Conservation (phyloP, 2,329 filamentous ascomycete genomes). For the Lecanicillium sp. region DNA sequence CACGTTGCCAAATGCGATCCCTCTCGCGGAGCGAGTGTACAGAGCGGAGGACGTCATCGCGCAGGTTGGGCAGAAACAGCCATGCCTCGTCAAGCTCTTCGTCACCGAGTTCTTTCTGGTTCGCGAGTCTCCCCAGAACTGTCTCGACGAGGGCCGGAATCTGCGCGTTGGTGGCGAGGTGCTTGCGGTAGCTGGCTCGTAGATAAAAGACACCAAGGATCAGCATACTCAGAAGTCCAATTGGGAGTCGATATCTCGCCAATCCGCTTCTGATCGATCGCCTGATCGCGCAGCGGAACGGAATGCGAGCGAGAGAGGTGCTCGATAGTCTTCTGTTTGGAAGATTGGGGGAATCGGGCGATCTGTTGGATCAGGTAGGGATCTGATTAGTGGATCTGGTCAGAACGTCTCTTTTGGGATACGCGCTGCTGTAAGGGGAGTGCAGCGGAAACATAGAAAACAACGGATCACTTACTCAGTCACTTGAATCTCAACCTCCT, state of each 20-base stretch:
- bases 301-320: constrained; percentile 85
- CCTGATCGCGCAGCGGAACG: constrained; percentile 75
- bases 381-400: constrained; percentile 79
- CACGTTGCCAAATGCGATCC: constrained; percentile 77
- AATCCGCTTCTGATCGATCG: constrained; percentile 71
- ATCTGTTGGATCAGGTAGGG: constrained; percentile 66
- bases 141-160: constrained; percentile 79
- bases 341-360: constrained; percentile 57
- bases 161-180: constrained; percentile 59
- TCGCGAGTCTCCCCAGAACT: constrained; percentile 77
- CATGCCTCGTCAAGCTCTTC: constrained; percentile 64
- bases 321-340: constrained; percentile 63
- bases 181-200: constrained; percentile 56
- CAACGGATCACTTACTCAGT: constrained; percentile 44
- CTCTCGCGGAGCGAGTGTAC: constrained; percentile 72
- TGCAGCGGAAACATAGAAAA: constrained; percentile 18
- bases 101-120: constrained; percentile 76
- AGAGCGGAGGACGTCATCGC: constrained; percentile 82
- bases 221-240: constrained; percentile 58
- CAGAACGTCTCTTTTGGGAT: constrained; percentile 34
- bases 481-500: constrained; percentile 49
- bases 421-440: constrained; percentile 2
- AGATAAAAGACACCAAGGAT: constrained; percentile 53
- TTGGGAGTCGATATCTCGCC: constrained; percentile 81
- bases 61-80: constrained; percentile 79